These are phyloP conservation scores for Claviceps cyperi DNA, from an alignment of 2,329 filamentous ascomycete species.

Conservation along the genomic window DNA sequence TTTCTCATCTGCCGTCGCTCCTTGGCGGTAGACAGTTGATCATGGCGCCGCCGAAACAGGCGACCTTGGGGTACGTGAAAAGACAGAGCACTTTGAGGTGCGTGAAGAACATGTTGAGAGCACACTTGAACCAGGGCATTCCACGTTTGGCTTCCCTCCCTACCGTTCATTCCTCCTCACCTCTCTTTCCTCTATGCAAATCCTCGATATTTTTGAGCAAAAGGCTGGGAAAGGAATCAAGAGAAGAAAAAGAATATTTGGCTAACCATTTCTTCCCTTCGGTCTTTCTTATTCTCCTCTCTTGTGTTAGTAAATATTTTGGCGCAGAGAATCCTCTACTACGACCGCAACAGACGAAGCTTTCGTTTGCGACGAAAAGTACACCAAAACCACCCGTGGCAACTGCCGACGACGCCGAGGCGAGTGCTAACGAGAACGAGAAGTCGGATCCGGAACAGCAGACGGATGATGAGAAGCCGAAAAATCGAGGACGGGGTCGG, in stretches of 20 bases:
- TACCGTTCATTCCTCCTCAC: too few relatives aligned
- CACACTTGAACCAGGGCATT: too few relatives aligned
- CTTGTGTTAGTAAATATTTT: constrained; percentile 64
- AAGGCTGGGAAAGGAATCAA: neutral
- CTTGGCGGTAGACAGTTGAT: constrained; percentile 7
- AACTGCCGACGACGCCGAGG: constrained; percentile 13
- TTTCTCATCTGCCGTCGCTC: neutral
- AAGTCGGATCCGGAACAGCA: constrained; percentile 22
- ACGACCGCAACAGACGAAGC: constrained; percentile 56
- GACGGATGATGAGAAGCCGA: constrained; percentile 21
- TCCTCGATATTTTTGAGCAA: neutral
- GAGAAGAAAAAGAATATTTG: neutral
- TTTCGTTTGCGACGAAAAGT: constrained; percentile 56
- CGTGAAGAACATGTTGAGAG: constrained; percentile 14
- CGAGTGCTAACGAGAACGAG: constrained; percentile 25
- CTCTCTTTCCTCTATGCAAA: too few relatives aligned
- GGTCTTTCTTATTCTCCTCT: neutral
- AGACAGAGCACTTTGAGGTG: constrained; percentile 63
- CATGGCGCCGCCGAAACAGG: constrained; percentile 52
- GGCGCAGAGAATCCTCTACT: constrained; percentile 40
- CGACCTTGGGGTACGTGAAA: constrained; percentile 78
- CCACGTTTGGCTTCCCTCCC: too few relatives aligned
- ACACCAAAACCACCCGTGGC: constrained; percentile 16
- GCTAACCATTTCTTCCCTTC: neutral
- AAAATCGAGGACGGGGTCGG: constrained; percentile 33